Percentiles rank a stretch among this genome's conserved stretches.
These are phyloP conservation scores for Penicillium ucsense DNA, from an alignment of 495 filamentous ascomycete species.

Conservation along the genomic window DNA sequence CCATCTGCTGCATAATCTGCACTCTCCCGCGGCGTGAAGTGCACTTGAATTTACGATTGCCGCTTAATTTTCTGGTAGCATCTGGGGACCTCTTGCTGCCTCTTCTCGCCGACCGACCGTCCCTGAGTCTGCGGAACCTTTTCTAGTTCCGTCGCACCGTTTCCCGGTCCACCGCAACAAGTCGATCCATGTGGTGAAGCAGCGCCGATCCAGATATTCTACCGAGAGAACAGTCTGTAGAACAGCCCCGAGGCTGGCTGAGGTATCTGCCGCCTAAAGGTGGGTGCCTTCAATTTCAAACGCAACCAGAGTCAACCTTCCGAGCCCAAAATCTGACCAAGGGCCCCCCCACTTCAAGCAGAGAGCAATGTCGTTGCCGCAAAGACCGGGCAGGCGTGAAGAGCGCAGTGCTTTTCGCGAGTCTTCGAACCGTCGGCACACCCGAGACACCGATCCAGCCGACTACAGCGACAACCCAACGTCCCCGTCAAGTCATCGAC, in stretches of 20 bases:
- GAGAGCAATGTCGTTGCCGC: slow-evolving; percentile 54
- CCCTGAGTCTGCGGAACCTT: too few species aligned
- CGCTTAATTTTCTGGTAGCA: too few species aligned
- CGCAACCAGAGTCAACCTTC: neutral
- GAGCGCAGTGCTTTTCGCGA: slow-evolving; percentile 53
- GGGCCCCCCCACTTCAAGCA: neutral
- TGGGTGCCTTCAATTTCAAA: neutral
- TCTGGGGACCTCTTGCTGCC: too few species aligned
- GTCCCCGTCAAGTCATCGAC: slow-evolving; percentile 25
- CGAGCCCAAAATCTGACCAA: neutral
- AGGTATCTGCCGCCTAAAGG: neutral
- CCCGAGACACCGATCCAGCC: slow-evolving; percentile 57
- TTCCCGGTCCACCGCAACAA: too few species aligned
- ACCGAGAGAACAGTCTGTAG: too few species aligned
- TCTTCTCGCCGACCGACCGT: too few species aligned
- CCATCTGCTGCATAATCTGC: neutral
- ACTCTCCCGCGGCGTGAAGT: too few species aligned
- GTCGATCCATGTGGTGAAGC: too few species aligned
- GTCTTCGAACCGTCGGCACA: slow-evolving; percentile 59
- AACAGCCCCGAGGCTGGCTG: too few species aligned
- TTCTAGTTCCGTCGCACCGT: too few species aligned
- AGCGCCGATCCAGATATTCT: too few species aligned
- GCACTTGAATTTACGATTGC: too few species aligned
- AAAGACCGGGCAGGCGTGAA: slow-evolving; percentile 52
- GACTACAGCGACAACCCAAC: slow-evolving; percentile 38